Conservation (phyloP, 768 basidiomycete genomes). For the Auricularia sp. region DNA sequence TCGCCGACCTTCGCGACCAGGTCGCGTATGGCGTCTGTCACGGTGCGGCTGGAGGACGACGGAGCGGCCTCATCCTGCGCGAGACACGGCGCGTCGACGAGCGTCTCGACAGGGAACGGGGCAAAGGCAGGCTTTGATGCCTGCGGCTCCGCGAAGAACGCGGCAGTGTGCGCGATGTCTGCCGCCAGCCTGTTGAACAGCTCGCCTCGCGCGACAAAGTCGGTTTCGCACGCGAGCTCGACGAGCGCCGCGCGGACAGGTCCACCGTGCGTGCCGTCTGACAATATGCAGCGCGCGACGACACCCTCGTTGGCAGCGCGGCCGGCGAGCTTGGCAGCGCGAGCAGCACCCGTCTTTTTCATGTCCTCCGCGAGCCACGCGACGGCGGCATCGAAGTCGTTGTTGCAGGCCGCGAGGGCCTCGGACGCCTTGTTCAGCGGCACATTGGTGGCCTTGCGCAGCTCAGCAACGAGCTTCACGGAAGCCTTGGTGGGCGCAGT, state of each 20-base stretch:
- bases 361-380: slow-evolving; percentile 76
- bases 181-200: slow-evolving; percentile 67
- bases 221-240: slow-evolving; percentile 93
- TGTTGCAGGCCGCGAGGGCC: slow-evolving; percentile 64
- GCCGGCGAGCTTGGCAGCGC: slow-evolving; percentile 75
- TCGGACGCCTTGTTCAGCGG: slow-evolving; percentile 83
- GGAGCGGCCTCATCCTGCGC: slow-evolving; percentile 22
- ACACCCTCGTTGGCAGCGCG: slow-evolving; percentile 69
- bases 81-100: slow-evolving; percentile 61
- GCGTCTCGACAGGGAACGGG: slow-evolving; percentile 39
- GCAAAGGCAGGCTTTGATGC: slow-evolving; percentile 24
- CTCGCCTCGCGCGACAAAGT: slow-evolving; percentile 85
- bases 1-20: slow-evolving; percentile 71
- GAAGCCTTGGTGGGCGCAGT: slow-evolving; percentile 46
- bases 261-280: slow-evolving; percentile 43
- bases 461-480: slow-evolving; percentile 70
- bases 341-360: slow-evolving; percentile 56
- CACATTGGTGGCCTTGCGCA: slow-evolving; percentile 71
- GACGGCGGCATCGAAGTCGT: slow-evolving; percentile 64
- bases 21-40: slow-evolving; percentile 54
- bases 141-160: slow-evolving; percentile 50
- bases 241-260: slow-evolving; percentile 73
- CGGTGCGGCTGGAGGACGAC: slow-evolving; percentile 32
- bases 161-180: slow-evolving; percentile 76
- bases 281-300: slow-evolving; percentile 64